Conservation (phyloP, 2,329 filamentous ascomycete genomes). For the Zymoseptoria crescenta region DNA sequence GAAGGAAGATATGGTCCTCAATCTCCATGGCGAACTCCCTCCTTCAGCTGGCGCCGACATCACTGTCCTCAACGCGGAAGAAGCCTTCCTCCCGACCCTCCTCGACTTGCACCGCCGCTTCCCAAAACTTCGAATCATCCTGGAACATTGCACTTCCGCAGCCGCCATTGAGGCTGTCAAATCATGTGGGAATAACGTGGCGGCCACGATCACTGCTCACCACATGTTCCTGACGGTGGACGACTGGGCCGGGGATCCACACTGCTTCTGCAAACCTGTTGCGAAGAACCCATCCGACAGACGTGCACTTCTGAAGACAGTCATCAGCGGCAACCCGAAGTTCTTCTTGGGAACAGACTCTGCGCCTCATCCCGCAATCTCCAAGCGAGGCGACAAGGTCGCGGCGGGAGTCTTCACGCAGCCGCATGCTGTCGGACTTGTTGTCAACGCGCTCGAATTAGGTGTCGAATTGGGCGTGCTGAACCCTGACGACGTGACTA, state of each 20-base stretch:
- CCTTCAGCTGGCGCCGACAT: constrained; percentile 38
- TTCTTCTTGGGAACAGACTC: constrained; percentile 72
- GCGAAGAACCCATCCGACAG: constrained; percentile 60
- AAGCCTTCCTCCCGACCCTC: constrained; percentile 73
- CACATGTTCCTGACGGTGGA: constrained; percentile 76
- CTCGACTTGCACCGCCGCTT: constrained; percentile 65
- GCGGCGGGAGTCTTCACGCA: constrained; percentile 76
- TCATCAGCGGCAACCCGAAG: constrained; percentile 51
- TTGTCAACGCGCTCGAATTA: constrained; percentile 58
- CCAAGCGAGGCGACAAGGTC: constrained; percentile 51
- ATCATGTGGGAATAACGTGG: constrained; percentile 68
- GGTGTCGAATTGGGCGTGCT: constrained; percentile 50
- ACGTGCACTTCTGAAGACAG: constrained; percentile 60
- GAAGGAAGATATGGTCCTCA: constrained; percentile 60
- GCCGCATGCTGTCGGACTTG: constrained; percentile 58
- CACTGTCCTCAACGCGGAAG: constrained; percentile 57
- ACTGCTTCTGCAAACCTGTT: constrained; percentile 71
- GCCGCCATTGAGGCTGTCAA: constrained; percentile 72
- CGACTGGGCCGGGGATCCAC: constrained; percentile 60
- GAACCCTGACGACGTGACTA: constrained; percentile 46
- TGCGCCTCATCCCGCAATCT: constrained; percentile 58
- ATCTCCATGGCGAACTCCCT: constrained; percentile 60
- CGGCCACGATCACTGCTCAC: constrained; percentile 76
- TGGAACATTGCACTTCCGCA: constrained; percentile 84
- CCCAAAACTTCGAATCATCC: constrained; percentile 57